phyloP scores from a whole-genome alignment of 257 asterid species.

The Hygrophila difformis region DNA sequence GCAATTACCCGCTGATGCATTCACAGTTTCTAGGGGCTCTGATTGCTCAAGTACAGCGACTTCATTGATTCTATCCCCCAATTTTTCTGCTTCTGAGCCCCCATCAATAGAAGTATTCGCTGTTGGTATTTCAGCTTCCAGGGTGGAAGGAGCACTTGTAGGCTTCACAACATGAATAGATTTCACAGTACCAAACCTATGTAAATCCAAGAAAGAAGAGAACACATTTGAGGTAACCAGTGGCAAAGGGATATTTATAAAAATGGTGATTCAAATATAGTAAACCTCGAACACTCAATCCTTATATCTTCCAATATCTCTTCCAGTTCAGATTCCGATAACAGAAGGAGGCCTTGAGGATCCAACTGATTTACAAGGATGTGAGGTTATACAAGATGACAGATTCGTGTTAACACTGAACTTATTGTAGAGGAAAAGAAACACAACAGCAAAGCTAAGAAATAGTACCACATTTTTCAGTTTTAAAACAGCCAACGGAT shows the following conservation, averaged over 20 bases:
- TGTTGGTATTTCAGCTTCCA: conserved; percentile 27
- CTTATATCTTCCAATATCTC: conserved; percentile 75
- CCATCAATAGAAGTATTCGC: conserved; percentile 20
- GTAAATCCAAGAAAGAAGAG: conserved; percentile 13
- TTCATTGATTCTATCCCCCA: conserved; percentile 1
- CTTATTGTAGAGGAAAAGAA: not conserved
- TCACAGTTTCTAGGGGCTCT: conserved; percentile 20
- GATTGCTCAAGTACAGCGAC: conserved; percentile 19
- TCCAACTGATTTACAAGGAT: conserved; percentile 47
- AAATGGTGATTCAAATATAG: conserved; percentile 8
- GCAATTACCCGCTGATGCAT: conserved; percentile 21
- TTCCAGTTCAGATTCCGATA: conserved; percentile 58
- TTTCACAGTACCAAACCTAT: conserved; percentile 83
- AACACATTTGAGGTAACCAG: conserved; percentile 3
- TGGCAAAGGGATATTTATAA: not conserved
- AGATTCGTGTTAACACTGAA: conserved; percentile 1
- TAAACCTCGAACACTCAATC: conserved; percentile 87
- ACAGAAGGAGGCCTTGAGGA: conserved; percentile 29
- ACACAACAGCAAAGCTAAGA: conserved; percentile 4
- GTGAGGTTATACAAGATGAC: not conserved
- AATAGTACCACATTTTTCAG: conserved; percentile 66
- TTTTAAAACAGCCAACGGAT: conserved; percentile 60
- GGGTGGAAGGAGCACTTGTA: conserved; percentile 14
- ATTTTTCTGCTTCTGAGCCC: too few species aligned
- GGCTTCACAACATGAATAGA: conserved; percentile 54